Conservation (phyloP, 192 early-diverging fungal genomes). For the Mortierella alpina region DNA sequence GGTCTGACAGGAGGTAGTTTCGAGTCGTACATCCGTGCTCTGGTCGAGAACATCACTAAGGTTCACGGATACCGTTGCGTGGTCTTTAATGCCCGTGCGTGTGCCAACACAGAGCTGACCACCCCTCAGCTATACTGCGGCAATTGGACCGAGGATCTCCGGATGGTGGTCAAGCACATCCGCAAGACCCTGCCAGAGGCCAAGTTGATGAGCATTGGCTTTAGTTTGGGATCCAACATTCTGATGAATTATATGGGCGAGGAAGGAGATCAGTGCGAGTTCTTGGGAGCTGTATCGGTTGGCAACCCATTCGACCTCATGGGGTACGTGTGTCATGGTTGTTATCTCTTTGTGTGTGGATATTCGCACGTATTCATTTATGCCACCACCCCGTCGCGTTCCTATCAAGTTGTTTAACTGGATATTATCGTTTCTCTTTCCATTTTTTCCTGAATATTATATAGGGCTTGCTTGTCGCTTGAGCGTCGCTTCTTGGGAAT, state of each 20-base stretch:
- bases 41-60: conserved; percentile 71
- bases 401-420: not conserved
- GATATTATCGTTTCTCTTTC: conserved; percentile 17
- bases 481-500: conserved; percentile 50
- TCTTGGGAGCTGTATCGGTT: conserved; percentile 81
- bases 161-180: conserved; percentile 69
- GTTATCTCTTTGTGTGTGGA: not conserved
- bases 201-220: conserved; percentile 85
- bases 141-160: conserved; percentile 83
- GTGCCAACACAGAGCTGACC: conserved; percentile 82
- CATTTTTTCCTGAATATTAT: conserved; percentile 30
- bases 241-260: conserved; percentile 91
- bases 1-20: conserved; percentile 94
- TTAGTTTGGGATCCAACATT: conserved; percentile 93
- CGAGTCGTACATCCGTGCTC: conserved; percentile 86
- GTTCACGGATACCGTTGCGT: conserved; percentile 79
- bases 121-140: conserved; percentile 87
- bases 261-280: conserved; percentile 76
- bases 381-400: too few relatives aligned
- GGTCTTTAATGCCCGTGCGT: conserved; percentile 92
- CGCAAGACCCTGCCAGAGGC: conserved; percentile 65
- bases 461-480: conserved; percentile 48
- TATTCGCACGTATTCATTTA: too few relatives aligned
- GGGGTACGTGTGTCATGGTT: conserved; percentile 38
- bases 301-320: conserved; percentile 91